These are phyloP conservation scores for Rhododendron kiyosumense DNA, from an alignment of 148 eudicot genomes.

Conservation along the genomic window DNA sequence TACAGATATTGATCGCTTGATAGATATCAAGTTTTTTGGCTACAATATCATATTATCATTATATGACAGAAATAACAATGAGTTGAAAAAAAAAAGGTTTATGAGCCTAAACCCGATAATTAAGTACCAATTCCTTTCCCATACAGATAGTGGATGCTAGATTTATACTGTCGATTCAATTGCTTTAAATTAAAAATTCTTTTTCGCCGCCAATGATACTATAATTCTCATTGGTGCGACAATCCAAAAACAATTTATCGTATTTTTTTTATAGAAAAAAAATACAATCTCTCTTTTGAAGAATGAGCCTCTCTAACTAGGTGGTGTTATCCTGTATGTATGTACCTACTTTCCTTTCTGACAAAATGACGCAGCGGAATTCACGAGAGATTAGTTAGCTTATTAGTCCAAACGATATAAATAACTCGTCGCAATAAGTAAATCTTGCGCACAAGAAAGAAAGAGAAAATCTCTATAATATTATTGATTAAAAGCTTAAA, in stretches of 20 bases:
- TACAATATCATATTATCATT: background rate
- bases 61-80: background rate
- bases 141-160: background rate
- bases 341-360: background rate
- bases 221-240: background rate
- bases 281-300: background rate
- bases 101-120: background rate
- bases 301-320: background rate
- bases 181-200: background rate
- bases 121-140: background rate
- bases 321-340: background rate
- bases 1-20: background rate
- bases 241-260: background rate
- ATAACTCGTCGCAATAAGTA: too few species aligned
- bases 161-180: background rate
- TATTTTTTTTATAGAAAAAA: background rate
- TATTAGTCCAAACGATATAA: too few species aligned
- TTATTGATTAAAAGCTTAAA: too few species aligned
- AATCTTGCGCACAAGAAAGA: too few species aligned
- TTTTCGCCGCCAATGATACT: background rate
- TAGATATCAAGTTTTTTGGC: background rate
- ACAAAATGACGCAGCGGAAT: too few species aligned
- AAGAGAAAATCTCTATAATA: too few species aligned
- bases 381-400: too few species aligned
- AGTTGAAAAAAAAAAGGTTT: background rate